Evolutionary conservation across 352 stramenopile genomes (phyloP), one percentile per base, ranked within the genome.

Genomic region (Aphanomyces euteiches): DNA sequence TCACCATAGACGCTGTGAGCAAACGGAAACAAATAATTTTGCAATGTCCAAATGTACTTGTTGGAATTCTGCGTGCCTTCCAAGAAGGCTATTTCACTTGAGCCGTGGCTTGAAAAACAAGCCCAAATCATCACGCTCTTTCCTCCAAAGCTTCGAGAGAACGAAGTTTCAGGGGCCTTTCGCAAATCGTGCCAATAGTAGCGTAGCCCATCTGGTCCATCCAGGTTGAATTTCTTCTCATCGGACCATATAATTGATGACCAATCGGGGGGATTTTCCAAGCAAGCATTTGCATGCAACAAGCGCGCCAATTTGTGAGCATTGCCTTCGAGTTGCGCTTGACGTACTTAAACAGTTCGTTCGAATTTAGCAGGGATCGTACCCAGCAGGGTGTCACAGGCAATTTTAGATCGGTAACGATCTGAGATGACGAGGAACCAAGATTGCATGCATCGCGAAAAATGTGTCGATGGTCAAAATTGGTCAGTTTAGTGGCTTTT

Each of bases 211-310:
- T 66, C 57, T 47, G 57, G 57, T 1, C 57, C 57, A 19, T 66
- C 57, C 12, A 66, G 12, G 4, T 66, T 66, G 37, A 47, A 66
- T 41, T 66, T 66, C 38, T 66, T 66, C 36, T 66, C 57, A 34
- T 66, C 41, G 7, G 57, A 66, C 57, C 57, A 66, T 2, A 66
- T 66, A 40, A 66, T 66, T 7, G 28, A 28, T 2, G 28, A 28
- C 28, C 28, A 28, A 28, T 28, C 28, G 2, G 28, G 28, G 2
- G 28, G 28, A 28, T 28, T 28, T 28, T 28, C 28, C 28, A 28
- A 28, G 28, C 28, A 28, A 2, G 2, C 28, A 28, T 28, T 28
- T 0, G 28, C 28, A 28, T 28, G 28, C 28, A 28, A 28, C 28
- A 28, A 2, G 28, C 28, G 28, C 28, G 28, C 28, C 28, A 28